phyloP scores from a whole-genome alignment of 2,329 filamentous ascomycete genomes.

The Lecanicillium sp. region DNA sequence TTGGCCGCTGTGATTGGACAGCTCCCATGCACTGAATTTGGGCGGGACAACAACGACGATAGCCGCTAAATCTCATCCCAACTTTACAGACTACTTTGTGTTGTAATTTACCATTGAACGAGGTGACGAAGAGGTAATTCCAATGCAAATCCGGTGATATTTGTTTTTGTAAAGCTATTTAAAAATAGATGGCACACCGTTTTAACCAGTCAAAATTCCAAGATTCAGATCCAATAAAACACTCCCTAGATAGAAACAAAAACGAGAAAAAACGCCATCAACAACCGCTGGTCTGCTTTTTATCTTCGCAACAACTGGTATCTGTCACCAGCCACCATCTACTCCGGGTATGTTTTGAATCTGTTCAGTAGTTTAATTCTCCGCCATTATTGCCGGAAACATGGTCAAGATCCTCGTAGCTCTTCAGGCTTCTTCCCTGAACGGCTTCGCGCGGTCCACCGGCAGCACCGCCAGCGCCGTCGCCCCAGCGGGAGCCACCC shows the following conservation, averaged over 20 bases:
- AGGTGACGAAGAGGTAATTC: no score
- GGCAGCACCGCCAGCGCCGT: slow-evolving; percentile 68
- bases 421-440: slow-evolving; percentile 87
- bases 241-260: background rate
- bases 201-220: background rate
- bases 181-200: slow-evolving; percentile 3
- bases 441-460: slow-evolving; percentile 87
- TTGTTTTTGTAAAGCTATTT: background rate
- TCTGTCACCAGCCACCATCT: background rate
- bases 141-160: background rate
- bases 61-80: no score
- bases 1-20: slow-evolving; percentile 8
- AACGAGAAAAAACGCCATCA: slow-evolving; percentile 7
- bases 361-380: slow-evolving; percentile 77
- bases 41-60: no score
- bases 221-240: background rate
- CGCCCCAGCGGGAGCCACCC: slow-evolving; percentile 59
- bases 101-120: no score
- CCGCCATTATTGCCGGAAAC: slow-evolving; percentile 66
- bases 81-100: no score
- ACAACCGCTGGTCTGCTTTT: slow-evolving; percentile 1
- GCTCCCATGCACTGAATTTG: no score
- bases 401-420: slow-evolving; percentile 95
- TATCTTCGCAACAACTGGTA: background rate
- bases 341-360: background rate